Base-by-base conservation (phyloP, 2,329 filamentous ascomycete species). In the Penicillium italicum region DNA sequence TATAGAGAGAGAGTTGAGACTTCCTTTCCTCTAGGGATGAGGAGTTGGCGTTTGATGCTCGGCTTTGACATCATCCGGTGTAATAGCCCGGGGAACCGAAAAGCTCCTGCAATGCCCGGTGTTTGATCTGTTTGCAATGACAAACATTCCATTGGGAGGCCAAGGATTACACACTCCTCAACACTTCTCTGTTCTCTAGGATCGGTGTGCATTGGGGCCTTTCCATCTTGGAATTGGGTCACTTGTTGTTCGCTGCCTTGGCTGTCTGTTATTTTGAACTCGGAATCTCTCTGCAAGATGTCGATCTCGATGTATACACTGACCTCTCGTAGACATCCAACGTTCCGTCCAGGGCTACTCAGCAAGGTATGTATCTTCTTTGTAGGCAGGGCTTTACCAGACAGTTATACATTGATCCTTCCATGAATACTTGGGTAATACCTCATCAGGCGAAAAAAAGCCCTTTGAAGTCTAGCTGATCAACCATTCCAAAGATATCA, bases 111-210 rank as follows among this genome's bases (percentile, higher is more conserved):
- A 58, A 51, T 55, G 51, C 59, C 60, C 63, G 52, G 55, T 65
- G 72, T 74, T 74, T 74, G 71, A 54, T 57, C 22, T 60, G 69
- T 74, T 74, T 74, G 72, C 68, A 70, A 38, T 5, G 5, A n/a
- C n/a, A 50, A 38, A 18, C 28, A 45, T 45, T 55, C 56, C 58
- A 61, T 51, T 57, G 9, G 38, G 40, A 56, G 38, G 42, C 34
- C 33, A 31, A 40, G 22, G 8, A 64, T 63, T 63, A 64, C 51
- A 59, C 57, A 57, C 36, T 36, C n/a, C 2, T 42, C 9, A 20
- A 40, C 12, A n/a, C n/a, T 20, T 10, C 9, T 30, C 44, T 24
- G 10, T 37, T 28, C 31, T 26, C 26, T 22, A 31, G 12, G 9
- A n/a, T n/a, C 8, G 12, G 4, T n/a, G 12, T 22, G 40, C 40